Evolutionary conservation across 305 asterid species (phyloP).

Genomic region (Fraxinus floribunda): DNA sequence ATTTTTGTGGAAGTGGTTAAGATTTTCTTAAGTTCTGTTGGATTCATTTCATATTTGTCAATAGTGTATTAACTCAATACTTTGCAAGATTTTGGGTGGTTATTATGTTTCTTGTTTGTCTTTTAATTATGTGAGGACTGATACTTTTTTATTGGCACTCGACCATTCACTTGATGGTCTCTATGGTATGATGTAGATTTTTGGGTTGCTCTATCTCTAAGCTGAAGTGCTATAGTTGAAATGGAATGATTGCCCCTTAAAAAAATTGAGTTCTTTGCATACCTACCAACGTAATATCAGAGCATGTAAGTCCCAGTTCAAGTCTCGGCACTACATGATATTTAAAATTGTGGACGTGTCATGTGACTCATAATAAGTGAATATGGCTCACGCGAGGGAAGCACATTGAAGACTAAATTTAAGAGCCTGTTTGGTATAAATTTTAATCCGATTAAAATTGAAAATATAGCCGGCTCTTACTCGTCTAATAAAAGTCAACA

Average conservation of each 20-base stretch:
- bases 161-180: neutral
- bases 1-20: constrained; percentile 1
- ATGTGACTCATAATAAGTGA: neutral
- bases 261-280: neutral
- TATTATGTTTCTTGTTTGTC: neutral
- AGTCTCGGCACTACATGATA: neutral
- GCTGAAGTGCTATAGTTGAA: constrained; percentile 11
- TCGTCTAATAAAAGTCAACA: too few species aligned
- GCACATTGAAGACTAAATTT: neutral
- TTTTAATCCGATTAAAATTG: too few species aligned
- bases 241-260: neutral
- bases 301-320: neutral
- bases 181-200: neutral
- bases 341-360: neutral
- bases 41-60: constrained; percentile 7
- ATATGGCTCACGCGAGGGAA: neutral
- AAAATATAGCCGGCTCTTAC: too few species aligned
- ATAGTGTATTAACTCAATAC: neutral
- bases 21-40: constrained; percentile 4
- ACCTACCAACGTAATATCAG: neutral
- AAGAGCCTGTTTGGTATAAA: too few species aligned
- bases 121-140: constrained; percentile 8
- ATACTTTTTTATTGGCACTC: neutral
- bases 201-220: constrained; percentile 7
- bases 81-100: neutral